A percentile compares a stretch with the other conserved stretches of the same genome.
Evolutionary conservation across 257 asterid species (phyloP).

Genomic region (Buddleja alternifolia): DNA sequence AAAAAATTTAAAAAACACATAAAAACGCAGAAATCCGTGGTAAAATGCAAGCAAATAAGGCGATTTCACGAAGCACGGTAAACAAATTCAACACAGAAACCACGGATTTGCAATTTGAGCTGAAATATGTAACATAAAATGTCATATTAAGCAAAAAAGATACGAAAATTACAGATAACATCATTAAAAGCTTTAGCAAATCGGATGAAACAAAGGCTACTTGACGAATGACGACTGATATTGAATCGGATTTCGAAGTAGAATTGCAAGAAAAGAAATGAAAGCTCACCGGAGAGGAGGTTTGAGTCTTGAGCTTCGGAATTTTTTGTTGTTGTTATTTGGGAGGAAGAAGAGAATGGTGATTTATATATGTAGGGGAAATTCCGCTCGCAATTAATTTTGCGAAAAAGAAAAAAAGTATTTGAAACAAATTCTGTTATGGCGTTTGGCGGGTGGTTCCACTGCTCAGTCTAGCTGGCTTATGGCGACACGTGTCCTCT

Average conservation of each 20-base stretch:
- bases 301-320: too few relatives aligned
- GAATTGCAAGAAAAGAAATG: not conserved
- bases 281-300: not conserved
- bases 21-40: not conserved
- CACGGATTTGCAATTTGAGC: not conserved
- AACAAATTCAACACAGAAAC: not conserved
- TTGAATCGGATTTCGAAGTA: not conserved
- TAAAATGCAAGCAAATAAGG: not conserved
- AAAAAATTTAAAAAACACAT: not conserved
- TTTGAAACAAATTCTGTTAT: not conserved
- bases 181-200: not conserved
- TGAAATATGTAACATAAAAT: not conserved
- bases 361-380: not conserved
- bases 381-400: not conserved
- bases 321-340: too few relatives aligned
- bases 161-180: not conserved
- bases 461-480: not conserved
- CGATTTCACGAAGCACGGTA: not conserved
- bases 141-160: not conserved
- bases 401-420: not conserved
- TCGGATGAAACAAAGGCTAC: not conserved
- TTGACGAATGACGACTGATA: not conserved
- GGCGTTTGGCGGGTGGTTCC: slow-evolving; percentile 6
- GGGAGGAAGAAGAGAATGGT: not conserved
- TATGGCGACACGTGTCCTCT: not conserved